phyloP scores from a whole-genome alignment of 2,329 filamentous ascomycete genomes.

The Arachnopeziza araneosa region DNA sequence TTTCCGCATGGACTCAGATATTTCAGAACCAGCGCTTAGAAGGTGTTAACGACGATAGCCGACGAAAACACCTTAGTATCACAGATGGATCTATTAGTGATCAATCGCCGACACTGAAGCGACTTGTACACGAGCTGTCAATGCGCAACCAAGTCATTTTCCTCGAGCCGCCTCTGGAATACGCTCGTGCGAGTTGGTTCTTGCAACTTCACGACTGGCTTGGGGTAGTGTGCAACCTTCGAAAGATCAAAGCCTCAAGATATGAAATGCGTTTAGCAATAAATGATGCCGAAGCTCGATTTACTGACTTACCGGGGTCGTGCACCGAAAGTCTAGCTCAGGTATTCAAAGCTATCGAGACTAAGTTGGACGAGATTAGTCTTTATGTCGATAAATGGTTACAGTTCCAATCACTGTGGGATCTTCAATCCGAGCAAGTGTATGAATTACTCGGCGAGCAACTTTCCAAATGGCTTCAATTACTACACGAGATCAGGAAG shows the following conservation, averaged over 20 bases:
- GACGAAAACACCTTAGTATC: constrained; percentile 44
- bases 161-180: constrained; percentile 87
- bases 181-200: constrained; percentile 89
- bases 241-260: constrained; percentile 88
- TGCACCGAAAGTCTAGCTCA: constrained; percentile 74
- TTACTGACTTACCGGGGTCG: constrained; percentile 76
- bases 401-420: constrained; percentile 97
- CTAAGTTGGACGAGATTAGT: constrained; percentile 72
- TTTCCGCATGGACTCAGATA: constrained; percentile 79
- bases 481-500: constrained; percentile 95
- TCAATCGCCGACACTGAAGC: constrained; percentile 60
- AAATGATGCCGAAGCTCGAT: constrained; percentile 60
- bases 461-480: constrained; percentile 85
- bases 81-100: constrained; percentile 38
- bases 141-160: constrained; percentile 99
- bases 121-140: constrained; percentile 82
- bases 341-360: constrained; percentile 79
- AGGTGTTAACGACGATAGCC: constrained; percentile 42
- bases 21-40: constrained; percentile 59
- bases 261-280: constrained; percentile 85
- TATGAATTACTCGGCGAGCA: constrained; percentile 90
- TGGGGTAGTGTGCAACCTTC: constrained; percentile 83
- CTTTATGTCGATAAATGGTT: constrained; percentile 96
- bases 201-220: constrained; percentile 90
- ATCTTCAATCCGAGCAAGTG: constrained; percentile 91